Evolutionary conservation across 2,329 filamentous ascomycete genomes (phyloP).

Genomic region (Colletotrichum liriopes): DNA sequence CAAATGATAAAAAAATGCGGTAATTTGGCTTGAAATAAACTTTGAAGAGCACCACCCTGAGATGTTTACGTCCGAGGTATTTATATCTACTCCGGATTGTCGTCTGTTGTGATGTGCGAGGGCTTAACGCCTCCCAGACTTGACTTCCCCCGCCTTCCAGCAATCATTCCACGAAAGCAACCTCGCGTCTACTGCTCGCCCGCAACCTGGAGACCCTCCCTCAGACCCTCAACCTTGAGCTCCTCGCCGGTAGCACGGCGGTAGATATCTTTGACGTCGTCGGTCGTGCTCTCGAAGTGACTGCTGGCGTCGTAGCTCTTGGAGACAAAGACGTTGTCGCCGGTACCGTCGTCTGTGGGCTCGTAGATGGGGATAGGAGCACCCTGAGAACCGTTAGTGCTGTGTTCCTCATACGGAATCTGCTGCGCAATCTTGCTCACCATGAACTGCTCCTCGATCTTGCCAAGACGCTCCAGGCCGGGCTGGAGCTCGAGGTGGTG

Average conservation of each 20-base stretch:
- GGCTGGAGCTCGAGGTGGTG: constrained; percentile 96
- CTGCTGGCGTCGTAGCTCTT: constrained; percentile 99
- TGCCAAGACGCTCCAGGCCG: constrained; percentile 91
- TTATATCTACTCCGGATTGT: constrained; percentile 36
- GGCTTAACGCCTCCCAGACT: constrained; percentile 37
- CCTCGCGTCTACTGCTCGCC: constrained; percentile 69
- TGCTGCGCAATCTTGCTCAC: constrained; percentile 57
- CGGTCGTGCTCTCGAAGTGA: constrained; percentile 93
- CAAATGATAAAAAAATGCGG: background rate
- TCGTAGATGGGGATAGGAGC: constrained; percentile 94
- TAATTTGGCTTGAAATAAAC: constrained; percentile 33
- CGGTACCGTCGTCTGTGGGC: constrained; percentile 84
- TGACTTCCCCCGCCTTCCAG: constrained; percentile 9
- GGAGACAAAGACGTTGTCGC: constrained; percentile 96
- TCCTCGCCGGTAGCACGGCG: constrained; percentile 86
- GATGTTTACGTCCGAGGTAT: constrained; percentile 37
- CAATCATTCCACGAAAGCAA: constrained; percentile 6
- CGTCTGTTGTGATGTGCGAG: constrained; percentile 34
- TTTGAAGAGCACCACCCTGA: constrained; percentile 33
- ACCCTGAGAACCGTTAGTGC: constrained; percentile 61
- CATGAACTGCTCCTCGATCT: constrained; percentile 98
- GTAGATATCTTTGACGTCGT: constrained; percentile 97
- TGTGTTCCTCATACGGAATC: background rate
- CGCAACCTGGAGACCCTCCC: constrained; percentile 83
- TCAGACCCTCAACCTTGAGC: constrained; percentile 88